Percentiles rank a stretch among this genome's conserved stretches.
These are phyloP conservation scores for Leucosporidium scottii DNA, from an alignment of 768 basidiomycete species.

Conservation along the genomic window DNA sequence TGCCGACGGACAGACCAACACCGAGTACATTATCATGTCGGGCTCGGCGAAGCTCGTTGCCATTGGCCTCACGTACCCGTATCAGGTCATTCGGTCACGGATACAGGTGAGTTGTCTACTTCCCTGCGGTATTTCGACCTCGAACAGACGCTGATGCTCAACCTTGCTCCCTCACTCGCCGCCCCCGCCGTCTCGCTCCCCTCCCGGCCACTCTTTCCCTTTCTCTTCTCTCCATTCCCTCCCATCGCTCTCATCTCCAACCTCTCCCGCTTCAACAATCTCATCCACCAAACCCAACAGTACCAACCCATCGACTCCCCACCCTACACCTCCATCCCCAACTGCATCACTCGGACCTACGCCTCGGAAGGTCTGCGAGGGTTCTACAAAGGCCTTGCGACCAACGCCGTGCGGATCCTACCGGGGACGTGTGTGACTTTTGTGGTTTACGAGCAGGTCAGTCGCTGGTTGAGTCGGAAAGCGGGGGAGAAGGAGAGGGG, in stretches of 20 bases:
- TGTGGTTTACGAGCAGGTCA: conserved; percentile 67
- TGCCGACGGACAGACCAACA: conserved; percentile 63
- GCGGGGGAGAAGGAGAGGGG: conserved; percentile 6
- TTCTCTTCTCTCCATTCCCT: not conserved
- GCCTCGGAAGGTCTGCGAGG: conserved; percentile 68
- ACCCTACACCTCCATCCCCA: conserved; percentile 70
- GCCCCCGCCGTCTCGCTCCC: no score
- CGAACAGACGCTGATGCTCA: no score
- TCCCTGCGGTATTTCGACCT: not conserved
- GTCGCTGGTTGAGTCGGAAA: conserved; percentile 9
- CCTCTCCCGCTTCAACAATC: not conserved
- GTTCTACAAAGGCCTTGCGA: conserved; percentile 91
- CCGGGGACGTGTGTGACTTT: conserved; percentile 98
- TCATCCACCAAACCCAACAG: not conserved
- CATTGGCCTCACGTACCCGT: conserved; percentile 81
- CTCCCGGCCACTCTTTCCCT: not conserved
- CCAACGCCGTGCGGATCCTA: conserved; percentile 86
- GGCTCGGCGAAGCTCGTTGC: conserved; percentile 82
- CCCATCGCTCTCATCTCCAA: not conserved
- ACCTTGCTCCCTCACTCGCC: not conserved
- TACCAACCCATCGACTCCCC: conserved; percentile 17
- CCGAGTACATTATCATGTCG: conserved; percentile 84
- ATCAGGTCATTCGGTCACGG: conserved; percentile 90
- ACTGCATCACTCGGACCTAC: conserved; percentile 74
- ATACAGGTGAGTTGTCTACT: conserved; percentile 65